Evolutionary conservation across 2,329 filamentous ascomycete species (phyloP).

Genomic region (Cladophialophora exuberans): DNA sequence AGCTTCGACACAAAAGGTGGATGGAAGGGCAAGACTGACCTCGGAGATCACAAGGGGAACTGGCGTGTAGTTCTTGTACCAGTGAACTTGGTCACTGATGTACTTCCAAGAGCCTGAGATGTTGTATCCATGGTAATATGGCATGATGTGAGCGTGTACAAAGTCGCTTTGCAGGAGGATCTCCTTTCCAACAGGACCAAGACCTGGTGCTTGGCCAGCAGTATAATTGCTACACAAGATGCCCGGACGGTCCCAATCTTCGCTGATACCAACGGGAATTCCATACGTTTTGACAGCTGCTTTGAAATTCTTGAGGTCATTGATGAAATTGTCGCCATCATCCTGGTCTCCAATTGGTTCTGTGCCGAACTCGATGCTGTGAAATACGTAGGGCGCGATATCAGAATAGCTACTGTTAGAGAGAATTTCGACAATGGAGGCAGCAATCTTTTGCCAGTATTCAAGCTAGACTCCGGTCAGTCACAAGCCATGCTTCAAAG

Average conservation of each 20-base stretch:
- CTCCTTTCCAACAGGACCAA: conserved; percentile 9
- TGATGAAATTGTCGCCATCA: conserved; percentile 14
- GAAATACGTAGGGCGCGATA: conserved; percentile 12
- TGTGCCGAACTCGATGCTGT: conserved; percentile 15
- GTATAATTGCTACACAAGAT: conserved; percentile 12
- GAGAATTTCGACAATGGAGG: conserved; percentile 15
- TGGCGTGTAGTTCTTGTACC: conserved; percentile 19
- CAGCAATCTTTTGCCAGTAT: conserved; percentile 10
- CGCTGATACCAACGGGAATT: conserved; percentile 15
- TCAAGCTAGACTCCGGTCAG: conserved; percentile 2
- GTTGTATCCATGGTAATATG: conserved; percentile 17
- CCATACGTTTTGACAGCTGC: conserved; percentile 7
- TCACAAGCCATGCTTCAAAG: background rate
- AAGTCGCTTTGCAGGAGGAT: conserved; percentile 15
- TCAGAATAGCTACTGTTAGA: conserved; percentile 9
- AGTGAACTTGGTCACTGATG: conserved; percentile 10
- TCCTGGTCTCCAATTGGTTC: conserved; percentile 14
- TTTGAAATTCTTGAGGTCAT: conserved; percentile 10
- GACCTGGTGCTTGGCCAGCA: conserved; percentile 4
- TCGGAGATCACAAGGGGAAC: conserved; percentile 14
- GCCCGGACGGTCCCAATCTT: conserved; percentile 16
- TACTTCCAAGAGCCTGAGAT: conserved; percentile 11
- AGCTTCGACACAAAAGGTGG: background rate
- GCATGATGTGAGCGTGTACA: conserved; percentile 15
- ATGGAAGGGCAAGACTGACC: background rate